Conservation (phyloP, 2,329 filamentous ascomycete species). For the Aspergillus ochraceus region DNA sequence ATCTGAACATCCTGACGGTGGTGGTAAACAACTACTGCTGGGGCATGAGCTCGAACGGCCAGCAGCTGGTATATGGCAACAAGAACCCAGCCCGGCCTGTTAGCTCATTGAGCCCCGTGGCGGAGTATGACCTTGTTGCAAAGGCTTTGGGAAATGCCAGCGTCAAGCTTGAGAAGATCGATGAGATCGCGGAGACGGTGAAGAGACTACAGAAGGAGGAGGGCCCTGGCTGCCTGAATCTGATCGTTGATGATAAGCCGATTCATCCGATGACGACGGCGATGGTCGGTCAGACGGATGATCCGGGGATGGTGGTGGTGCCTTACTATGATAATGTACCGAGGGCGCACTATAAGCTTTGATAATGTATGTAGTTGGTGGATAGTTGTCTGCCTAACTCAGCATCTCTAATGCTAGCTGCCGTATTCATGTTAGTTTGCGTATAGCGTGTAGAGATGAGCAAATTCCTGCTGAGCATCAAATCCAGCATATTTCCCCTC, state of each 20-base stretch:
- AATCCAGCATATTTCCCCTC: neutral
- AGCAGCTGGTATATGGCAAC: constrained; percentile 45
- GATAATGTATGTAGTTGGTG: neutral
- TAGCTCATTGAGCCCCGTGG: constrained; percentile 30
- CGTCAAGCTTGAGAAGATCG: constrained; percentile 26
- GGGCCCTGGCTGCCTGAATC: constrained; percentile 40
- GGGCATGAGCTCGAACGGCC: constrained; percentile 48
- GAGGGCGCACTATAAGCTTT: constrained; percentile 21
- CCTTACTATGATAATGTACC: constrained; percentile 52
- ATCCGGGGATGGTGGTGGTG: constrained; percentile 47
- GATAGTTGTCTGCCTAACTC: too few species aligned
- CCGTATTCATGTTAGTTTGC: too few species aligned
- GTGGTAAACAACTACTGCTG: constrained; percentile 48
- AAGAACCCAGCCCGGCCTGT: constrained; percentile 32
- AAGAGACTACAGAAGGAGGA: constrained; percentile 28
- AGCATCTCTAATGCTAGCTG: too few species aligned
- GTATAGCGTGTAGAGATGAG: neutral
- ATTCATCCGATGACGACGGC: constrained; percentile 30
- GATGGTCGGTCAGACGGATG: constrained; percentile 47
- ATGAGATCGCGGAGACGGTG: constrained; percentile 33
- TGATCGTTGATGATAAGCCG: constrained; percentile 42
- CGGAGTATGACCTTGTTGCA: constrained; percentile 44
- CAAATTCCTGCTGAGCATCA: too few species aligned
- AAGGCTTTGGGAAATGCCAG: constrained; percentile 38
- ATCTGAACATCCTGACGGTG: constrained; percentile 44